phyloP scores from a whole-genome alignment of 1,139 yeast genomes.

The Waltiozyma sp. region DNA sequence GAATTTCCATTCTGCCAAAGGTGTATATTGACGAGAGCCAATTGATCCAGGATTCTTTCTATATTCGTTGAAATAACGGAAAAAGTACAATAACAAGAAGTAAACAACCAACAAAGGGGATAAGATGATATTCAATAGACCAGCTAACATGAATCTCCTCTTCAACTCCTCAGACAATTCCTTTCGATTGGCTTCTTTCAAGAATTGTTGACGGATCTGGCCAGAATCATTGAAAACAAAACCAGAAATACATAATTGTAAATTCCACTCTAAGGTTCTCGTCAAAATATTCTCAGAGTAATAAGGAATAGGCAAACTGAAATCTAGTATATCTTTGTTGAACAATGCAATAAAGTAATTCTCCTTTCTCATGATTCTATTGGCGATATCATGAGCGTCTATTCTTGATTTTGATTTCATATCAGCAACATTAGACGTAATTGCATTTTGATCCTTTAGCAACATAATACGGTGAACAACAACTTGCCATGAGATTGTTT shows the following conservation, averaged over 20 bases:
- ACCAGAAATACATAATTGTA: conserved; percentile 78
- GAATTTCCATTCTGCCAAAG: conserved; percentile 90
- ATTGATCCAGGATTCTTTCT: conserved; percentile 79
- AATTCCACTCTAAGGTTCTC: conserved; percentile 87
- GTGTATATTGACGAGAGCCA: conserved; percentile 84
- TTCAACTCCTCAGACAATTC: conserved; percentile 58
- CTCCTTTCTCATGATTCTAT: conserved; percentile 89
- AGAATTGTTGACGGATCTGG: conserved; percentile 61
- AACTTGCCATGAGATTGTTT: conserved; percentile 88
- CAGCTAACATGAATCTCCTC: conserved; percentile 79
- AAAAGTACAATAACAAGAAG: conserved; percentile 71
- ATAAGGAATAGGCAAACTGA: conserved; percentile 42
- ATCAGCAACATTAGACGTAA: conserved; percentile 38
- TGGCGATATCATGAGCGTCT: conserved; percentile 91
- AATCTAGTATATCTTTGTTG: conserved; percentile 64
- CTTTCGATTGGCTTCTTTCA: conserved; percentile 64
- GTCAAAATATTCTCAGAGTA: conserved; percentile 44
- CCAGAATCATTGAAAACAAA: conserved; percentile 79
- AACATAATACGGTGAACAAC: conserved; percentile 71
- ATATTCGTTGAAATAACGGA: conserved; percentile 87
- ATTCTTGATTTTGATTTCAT: conserved; percentile 61
- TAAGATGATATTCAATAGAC: conserved; percentile 65
- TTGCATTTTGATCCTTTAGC: conserved; percentile 70
- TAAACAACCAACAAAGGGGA: conserved; percentile 84
- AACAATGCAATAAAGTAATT: conserved; percentile 85